Evolutionary conservation across 352 stramenopile genomes (phyloP).

Genomic region (Phytophthora sojae): DNA sequence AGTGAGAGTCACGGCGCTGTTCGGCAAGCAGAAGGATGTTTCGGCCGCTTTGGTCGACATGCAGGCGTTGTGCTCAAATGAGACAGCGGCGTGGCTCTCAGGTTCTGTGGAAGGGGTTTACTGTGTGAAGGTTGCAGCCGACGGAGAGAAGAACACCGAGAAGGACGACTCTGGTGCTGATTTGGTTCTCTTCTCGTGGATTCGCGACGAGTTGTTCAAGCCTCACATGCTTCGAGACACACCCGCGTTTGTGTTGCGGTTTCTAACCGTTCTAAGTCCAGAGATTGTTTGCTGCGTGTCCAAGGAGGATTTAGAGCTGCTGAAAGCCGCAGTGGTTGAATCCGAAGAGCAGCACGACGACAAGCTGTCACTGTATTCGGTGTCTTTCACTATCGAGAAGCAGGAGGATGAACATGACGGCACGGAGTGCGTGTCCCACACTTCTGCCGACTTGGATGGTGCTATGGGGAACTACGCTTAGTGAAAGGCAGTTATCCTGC

Average conservation of each 20-base stretch:
- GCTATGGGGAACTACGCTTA: neutral
- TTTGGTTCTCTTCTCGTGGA: conserved; percentile 65
- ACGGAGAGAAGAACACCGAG: too few species aligned
- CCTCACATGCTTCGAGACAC: conserved; percentile 42
- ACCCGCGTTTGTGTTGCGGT: conserved; percentile 62
- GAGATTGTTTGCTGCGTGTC: conserved; percentile 21
- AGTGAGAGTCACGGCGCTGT: conserved; percentile 38
- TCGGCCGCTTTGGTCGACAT: conserved; percentile 38
- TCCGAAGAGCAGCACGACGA: conserved; percentile 1
- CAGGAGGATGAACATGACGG: conserved; percentile 48
- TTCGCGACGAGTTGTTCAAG: conserved; percentile 46
- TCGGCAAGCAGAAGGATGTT: conserved; percentile 58
- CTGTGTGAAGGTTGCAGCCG: neutral
- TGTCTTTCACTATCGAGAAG: conserved; percentile 39
- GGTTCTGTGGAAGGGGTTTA: neutral
- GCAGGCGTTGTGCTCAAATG: conserved; percentile 33
- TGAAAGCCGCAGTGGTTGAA: conserved; percentile 4
- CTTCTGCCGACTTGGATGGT: conserved; percentile 6
- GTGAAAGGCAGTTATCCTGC: conserved; percentile 36
- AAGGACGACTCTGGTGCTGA: neutral
- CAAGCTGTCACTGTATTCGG: conserved; percentile 6
- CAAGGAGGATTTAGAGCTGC: neutral
- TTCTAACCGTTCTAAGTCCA: conserved; percentile 28
- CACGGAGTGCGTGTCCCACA: conserved; percentile 12
- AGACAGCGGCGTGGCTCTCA: neutral